These are phyloP conservation scores for Boletales sp. DNA, from an alignment of 768 basidiomycete species.

Conservation along the genomic window DNA sequence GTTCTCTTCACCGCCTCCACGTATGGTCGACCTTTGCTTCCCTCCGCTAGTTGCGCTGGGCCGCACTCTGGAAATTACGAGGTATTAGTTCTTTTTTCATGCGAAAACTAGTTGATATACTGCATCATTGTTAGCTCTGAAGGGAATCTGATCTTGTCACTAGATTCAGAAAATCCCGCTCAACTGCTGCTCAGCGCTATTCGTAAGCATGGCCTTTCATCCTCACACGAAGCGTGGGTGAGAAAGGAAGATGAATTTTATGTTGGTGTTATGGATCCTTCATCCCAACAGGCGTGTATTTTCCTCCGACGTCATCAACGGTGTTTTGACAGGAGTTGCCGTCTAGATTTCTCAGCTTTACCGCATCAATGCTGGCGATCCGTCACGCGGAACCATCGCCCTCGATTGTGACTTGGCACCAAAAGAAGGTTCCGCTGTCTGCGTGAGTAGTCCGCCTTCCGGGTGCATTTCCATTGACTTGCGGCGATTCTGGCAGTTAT, in stretches of 20 bases:
- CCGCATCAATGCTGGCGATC: slow-evolving; percentile 67
- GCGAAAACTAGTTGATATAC: too few species aligned
- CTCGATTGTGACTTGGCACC: slow-evolving; percentile 54
- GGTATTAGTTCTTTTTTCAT: slow-evolving; percentile 32
- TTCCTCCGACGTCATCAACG: not conserved
- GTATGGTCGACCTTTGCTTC: slow-evolving; percentile 25
- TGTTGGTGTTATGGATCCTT: slow-evolving; percentile 39
- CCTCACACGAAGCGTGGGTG: slow-evolving; percentile 13
- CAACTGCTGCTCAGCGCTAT: slow-evolving; percentile 56
- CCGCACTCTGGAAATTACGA: slow-evolving; percentile 46
- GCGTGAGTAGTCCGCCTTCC: slow-evolving; percentile 34
- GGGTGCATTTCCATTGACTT: not conserved
- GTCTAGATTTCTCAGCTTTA: slow-evolving; percentile 45
- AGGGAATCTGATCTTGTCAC: slow-evolving; percentile 66
- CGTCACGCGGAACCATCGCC: slow-evolving; percentile 63
- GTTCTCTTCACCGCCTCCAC: slow-evolving; percentile 24
- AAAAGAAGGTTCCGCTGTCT: slow-evolving; percentile 44
- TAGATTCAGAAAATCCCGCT: slow-evolving; percentile 59
- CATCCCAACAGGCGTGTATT: slow-evolving; percentile 11
- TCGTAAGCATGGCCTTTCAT: slow-evolving; percentile 32
- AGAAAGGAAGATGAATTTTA: slow-evolving; percentile 60
- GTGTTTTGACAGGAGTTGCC: not conserved
- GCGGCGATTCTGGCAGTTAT: slow-evolving; percentile 34
- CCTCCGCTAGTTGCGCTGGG: slow-evolving; percentile 45
- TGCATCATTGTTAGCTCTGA: slow-evolving; percentile 39